Conservation (phyloP, 2,329 filamentous ascomycete species). For the Plectosphaerella sp. region DNA sequence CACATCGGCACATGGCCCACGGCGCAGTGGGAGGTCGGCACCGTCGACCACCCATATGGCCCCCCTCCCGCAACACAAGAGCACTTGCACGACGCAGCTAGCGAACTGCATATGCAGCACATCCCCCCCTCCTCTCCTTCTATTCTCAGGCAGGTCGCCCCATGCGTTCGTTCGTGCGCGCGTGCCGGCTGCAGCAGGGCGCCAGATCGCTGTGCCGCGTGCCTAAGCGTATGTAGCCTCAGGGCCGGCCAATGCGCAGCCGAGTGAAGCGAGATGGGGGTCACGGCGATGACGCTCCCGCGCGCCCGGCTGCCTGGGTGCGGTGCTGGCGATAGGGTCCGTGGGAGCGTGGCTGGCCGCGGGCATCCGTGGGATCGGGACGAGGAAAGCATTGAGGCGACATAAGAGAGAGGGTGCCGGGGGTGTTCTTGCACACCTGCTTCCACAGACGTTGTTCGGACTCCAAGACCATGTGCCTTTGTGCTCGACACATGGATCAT, state of each 20-base stretch:
- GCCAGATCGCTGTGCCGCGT: background rate
- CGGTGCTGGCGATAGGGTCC: background rate
- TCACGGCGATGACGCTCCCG: background rate
- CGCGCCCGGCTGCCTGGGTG: background rate
- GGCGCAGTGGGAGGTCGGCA: background rate
- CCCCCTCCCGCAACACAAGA: background rate
- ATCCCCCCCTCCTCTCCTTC: background rate
- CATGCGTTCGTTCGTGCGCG: too few relatives aligned
- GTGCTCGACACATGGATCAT: too few relatives aligned
- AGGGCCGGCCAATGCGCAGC: background rate
- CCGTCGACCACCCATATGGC: background rate
- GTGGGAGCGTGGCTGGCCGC: background rate
- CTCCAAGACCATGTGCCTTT: too few relatives aligned
- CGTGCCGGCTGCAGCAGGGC: background rate
- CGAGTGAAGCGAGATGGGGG: background rate
- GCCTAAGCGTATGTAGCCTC: background rate
- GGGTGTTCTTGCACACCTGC: too few relatives aligned
- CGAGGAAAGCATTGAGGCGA: background rate
- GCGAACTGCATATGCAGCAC: background rate
- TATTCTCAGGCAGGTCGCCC: too few relatives aligned
- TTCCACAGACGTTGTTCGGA: too few relatives aligned
- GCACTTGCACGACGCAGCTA: background rate
- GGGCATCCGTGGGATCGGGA: background rate
- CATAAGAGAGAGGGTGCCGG: background rate
- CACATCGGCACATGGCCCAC: background rate